Evolutionary conservation across 768 basidiomycete species (phyloP), one percentile per base, ranked within the genome.

Genomic region (Pleurotus cornucopiae): DNA sequence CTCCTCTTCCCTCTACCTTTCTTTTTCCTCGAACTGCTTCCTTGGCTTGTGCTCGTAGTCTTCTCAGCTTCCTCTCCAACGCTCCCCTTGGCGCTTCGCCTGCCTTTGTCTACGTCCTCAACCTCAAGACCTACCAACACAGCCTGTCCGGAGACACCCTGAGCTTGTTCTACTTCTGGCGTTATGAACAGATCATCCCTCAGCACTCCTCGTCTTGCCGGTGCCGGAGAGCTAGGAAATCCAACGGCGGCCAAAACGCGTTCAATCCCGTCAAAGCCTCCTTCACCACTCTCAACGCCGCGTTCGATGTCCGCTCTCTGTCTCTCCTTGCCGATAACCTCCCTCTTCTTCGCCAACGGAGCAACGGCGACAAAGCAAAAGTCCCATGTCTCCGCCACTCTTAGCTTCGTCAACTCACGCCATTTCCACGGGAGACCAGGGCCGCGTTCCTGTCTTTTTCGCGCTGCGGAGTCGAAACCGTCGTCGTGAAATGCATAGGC

Each of bases 341-440:
- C 71, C 30, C 30, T 34, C 57, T 68, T 64, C 74, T 75, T 77
- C 1, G 73, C 63, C 20, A 68, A 56, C 9, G 65, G 56, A 11
- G 67, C 69, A 11, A 66, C 68, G 4, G 69, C 63, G 6, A 71
- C 74, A 25, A 81, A 69, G 65, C 94, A 95, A 61, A 94, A 88
- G 60, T 94, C 89, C 64, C 83, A 93, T 0, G 88, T 87, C 54
- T 90, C 89, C 61, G 86, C 82, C 23, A 95, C 76, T 44, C 93
- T 79, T 60, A 80, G 67, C 18, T 84, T 76, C 2, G 91, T 89
- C 59, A 79, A 74, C 55, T 87, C 83, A 47, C 83, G 78, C 93
- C 93, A 95, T 54, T 73, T 73, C 92, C 93, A 96, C 5, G 84
- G 80, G 20, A 94, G 76, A 11, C 51, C 51, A 18, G 51, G 51